Conservation (phyloP, 2,329 filamentous ascomycete species). For the Neocatenulostroma microsporum region DNA sequence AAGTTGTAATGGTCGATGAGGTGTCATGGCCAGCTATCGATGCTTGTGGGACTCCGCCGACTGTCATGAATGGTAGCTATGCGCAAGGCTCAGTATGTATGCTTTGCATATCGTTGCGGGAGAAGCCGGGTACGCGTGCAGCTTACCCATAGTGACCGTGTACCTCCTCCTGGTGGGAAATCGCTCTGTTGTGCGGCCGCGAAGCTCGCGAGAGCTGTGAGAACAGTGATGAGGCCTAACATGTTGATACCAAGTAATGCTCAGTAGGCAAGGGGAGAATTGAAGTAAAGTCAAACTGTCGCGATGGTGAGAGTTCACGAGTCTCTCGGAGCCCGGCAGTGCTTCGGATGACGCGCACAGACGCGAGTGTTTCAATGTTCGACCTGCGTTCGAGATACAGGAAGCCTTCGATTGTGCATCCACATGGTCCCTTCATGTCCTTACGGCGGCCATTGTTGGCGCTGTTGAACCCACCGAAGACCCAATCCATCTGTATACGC, state of each 20-base stretch:
- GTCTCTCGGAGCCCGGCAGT: too few species aligned
- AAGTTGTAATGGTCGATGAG: not conserved
- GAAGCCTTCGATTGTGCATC: too few species aligned
- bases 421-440: slow-evolving; percentile 16
- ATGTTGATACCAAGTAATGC: too few species aligned
- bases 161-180: slow-evolving; percentile 7
- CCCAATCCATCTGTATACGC: slow-evolving; percentile 20
- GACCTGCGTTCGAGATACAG: too few species aligned
- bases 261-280: too few species aligned
- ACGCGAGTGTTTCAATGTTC: too few species aligned
- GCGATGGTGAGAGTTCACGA: too few species aligned
- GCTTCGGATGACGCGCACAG: too few species aligned
- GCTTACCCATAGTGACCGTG: slow-evolving; percentile 11
- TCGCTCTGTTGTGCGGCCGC: slow-evolving; percentile 7
- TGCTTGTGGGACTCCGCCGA: slow-evolving; percentile 11
- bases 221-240: too few species aligned
- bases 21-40: slow-evolving; percentile 11
- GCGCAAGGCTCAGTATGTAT: too few species aligned
- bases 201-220: slow-evolving; percentile 2
- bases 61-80: slow-evolving; percentile 13
- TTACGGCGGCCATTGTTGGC: slow-evolving; percentile 10
- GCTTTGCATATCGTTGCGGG: too few species aligned
- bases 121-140: not conserved
- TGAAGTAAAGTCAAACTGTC: too few species aligned
- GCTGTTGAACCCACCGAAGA: slow-evolving; percentile 6